Base-by-base conservation (phyloP, 2,329 filamentous ascomycete species). In the Metarhizium rileyi region DNA sequence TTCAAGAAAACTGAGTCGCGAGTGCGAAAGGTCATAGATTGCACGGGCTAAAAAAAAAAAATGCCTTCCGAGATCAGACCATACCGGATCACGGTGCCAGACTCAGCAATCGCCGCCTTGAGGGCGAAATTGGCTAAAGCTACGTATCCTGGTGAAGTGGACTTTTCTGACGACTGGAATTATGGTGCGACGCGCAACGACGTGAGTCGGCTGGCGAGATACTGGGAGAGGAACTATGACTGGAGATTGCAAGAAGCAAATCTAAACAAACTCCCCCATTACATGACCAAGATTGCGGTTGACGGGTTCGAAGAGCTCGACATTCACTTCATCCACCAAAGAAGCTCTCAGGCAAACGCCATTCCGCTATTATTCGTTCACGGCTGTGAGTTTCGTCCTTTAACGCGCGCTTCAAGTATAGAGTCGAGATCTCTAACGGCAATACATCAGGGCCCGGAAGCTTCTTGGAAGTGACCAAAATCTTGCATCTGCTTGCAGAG, bases 281-380 rank as follows among this genome's bases (percentile, higher is more conserved):
- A 74, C 61, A 72, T 66, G 2, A 74, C 75, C 0, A 62, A 63
- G 1, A 65, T 86, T 5, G 51, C 65, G 0, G 71, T 84, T 0
- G 71, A 81, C 5, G 77, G 75, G 0, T 86, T 83, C 53, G 80
- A 71, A 0, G 68, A 72, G 1, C 60, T 86, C 28, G 70, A 80
- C 23, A 70, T 87, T 2, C 84, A 87, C 61, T 84, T 83, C 56
- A 60, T 87, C 5, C 78, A 85, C 59, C 71, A 83, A 55, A 70
- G 63, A 47, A 80, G 75, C 56, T 59, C 64, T 2, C 68, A 66
- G 2, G 56, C 71, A 1, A 69, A 70, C 20, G 80, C 80, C 2
- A 77, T 87, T 40, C 83, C 84, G 0, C 59, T 87, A 27, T 61
- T 87, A 1, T 86, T 87, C 0, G 52, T 52, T 41, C 57, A 59